phyloP scores from a whole-genome alignment of 768 basidiomycete genomes.

The Epithele typhae region DNA sequence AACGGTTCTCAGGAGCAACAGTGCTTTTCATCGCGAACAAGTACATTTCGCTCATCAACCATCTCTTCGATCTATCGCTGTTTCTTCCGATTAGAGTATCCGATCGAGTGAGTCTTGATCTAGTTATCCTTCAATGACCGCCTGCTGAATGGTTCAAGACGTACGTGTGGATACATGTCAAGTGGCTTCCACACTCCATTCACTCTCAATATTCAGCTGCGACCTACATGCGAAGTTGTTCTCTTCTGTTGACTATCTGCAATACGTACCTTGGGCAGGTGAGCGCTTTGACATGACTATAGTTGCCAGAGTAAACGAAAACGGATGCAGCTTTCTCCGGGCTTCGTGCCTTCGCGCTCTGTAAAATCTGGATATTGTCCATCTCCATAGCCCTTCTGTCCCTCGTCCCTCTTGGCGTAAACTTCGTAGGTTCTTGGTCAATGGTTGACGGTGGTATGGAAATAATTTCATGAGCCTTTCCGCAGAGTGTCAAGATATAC shows the following conservation, averaged over 20 bases:
- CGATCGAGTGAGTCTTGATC: neutral
- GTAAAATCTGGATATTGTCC: neutral
- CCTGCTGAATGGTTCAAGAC: neutral
- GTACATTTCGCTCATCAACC: neutral
- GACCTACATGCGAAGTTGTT: neutral
- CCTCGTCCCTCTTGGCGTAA: neutral
- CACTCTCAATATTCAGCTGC: neutral
- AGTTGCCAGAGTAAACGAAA: neutral
- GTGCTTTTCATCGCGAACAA: neutral
- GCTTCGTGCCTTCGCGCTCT: neutral
- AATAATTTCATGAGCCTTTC: too few species aligned
- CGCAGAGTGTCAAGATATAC: too few species aligned
- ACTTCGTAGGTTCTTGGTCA: neutral
- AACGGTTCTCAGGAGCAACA: neutral
- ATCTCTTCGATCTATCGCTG: neutral
- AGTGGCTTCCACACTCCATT: neutral
- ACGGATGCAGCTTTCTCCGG: neutral
- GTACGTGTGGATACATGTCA: neutral
- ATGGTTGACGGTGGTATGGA: neutral
- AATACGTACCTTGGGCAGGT: slow-evolving; percentile 2
- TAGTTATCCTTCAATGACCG: neutral
- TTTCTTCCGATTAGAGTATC: neutral
- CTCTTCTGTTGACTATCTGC: neutral
- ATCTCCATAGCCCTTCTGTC: neutral
- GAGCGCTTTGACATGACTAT: too few species aligned